Evolutionary conservation across 2,329 filamentous ascomycete genomes (phyloP).

Genomic region (Sclerotinia minor): DNA sequence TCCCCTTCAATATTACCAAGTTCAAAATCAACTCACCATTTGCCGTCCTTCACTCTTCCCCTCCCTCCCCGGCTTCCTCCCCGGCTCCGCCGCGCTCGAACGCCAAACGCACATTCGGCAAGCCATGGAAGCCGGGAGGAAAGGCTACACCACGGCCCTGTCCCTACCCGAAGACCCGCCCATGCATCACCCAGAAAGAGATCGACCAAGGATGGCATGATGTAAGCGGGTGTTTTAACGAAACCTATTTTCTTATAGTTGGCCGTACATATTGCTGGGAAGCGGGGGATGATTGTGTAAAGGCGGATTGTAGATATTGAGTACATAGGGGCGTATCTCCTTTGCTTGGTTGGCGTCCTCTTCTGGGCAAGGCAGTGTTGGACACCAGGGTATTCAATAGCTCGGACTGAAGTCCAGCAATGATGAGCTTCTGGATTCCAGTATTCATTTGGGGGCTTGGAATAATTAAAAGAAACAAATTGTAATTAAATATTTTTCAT

Average conservation of each 20-base stretch:
- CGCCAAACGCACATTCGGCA: background rate
- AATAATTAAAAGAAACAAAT: no score
- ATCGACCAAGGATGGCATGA: slow-evolving; percentile 17
- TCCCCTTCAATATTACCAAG: background rate
- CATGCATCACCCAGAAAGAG: slow-evolving; percentile 14
- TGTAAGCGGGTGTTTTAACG: background rate
- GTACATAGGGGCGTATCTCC: background rate
- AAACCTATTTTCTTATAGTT: background rate
- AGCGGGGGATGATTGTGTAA: slow-evolving; percentile 2
- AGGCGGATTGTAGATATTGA: slow-evolving; percentile 10
- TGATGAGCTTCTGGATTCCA: no score
- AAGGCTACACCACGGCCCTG: background rate
- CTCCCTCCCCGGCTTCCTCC: background rate
- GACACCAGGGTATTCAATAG: no score
- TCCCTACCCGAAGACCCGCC: background rate
- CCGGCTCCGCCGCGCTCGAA: background rate
- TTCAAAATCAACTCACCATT: background rate
- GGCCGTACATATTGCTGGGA: slow-evolving; percentile 10
- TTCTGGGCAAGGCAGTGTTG: no score
- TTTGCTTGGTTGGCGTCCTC: no score
- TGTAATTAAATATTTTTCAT: no score
- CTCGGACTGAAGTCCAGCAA: no score
- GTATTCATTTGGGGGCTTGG: no score
- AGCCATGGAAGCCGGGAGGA: background rate
- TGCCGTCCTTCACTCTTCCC: background rate